Conservation (phyloP, 2,329 filamentous ascomycete genomes). For the Lasiodiplodia gonubiensis region DNA sequence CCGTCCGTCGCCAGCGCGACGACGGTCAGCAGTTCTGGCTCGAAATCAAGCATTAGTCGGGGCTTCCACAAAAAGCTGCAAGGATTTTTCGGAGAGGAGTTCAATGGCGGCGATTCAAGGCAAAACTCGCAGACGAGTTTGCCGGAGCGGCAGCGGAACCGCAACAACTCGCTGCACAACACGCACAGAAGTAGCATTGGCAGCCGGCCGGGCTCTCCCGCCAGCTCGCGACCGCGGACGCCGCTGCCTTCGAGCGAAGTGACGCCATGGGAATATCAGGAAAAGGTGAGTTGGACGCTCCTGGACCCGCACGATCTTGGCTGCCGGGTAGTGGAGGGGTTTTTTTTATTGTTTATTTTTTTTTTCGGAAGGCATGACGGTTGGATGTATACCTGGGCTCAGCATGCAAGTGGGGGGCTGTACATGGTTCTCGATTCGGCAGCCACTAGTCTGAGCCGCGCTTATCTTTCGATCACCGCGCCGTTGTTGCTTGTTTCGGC, state of each 20-base stretch:
- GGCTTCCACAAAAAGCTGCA: conserved; percentile 80
- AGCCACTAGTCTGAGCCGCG: conserved; percentile 16
- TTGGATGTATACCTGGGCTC: not conserved
- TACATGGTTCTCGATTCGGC: conserved; percentile 3
- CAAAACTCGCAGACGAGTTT: conserved; percentile 76
- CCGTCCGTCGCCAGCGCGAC: conserved; percentile 89
- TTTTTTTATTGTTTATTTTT: too few relatives aligned
- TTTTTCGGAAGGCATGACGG: not conserved
- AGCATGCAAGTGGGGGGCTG: not conserved
- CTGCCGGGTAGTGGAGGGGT: not conserved
- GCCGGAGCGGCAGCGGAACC: conserved; percentile 63
- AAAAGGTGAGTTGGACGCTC: conserved; percentile 62
- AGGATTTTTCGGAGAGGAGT: conserved; percentile 92
- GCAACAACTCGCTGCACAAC: conserved; percentile 82
- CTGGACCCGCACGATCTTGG: not conserved
- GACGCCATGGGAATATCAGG: conserved; percentile 96
- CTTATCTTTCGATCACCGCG: not conserved
- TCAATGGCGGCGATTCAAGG: conserved; percentile 65
- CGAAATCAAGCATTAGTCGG: conserved; percentile 73
- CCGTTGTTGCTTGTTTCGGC: conserved; percentile 18
- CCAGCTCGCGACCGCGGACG: conserved; percentile 78
- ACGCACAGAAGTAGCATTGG: conserved; percentile 57
- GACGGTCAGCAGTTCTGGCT: conserved; percentile 84
- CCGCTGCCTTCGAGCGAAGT: conserved; percentile 89
- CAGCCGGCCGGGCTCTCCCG: conserved; percentile 70